These are phyloP conservation scores for Fomitopsis pulvina DNA, from an alignment of 768 basidiomycete species.

Conservation along the genomic window DNA sequence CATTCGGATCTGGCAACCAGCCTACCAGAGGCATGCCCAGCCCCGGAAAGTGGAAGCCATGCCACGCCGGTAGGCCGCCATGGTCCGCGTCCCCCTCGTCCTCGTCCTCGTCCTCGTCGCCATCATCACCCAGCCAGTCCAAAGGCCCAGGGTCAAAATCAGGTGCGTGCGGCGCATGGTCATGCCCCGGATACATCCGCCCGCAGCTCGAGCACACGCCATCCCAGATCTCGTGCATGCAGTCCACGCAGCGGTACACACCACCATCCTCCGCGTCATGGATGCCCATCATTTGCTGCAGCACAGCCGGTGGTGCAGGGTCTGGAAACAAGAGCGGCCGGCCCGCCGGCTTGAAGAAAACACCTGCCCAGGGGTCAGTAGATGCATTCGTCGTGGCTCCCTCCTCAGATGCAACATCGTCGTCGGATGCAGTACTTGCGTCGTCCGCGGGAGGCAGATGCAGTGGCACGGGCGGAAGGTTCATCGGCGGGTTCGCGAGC, in stretches of 20 bases:
- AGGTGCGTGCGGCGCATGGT: slow-evolving; percentile 8
- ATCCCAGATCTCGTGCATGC: slow-evolving; percentile 73
- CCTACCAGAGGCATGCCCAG: slow-evolving; percentile 4
- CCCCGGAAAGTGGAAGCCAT: slow-evolving; percentile 11
- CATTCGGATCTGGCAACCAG: slow-evolving; percentile 33
- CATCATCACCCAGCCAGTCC: neutral
- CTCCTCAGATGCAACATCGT: no score
- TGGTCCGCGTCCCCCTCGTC: slow-evolving; percentile 3
- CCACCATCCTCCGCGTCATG: slow-evolving; percentile 71
- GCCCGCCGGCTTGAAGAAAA: slow-evolving; percentile 35
- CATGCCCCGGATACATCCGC: slow-evolving; percentile 52
- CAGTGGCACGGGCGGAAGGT: slow-evolving; percentile 12
- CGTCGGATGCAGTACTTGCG: no score
- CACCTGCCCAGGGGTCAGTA: slow-evolving; percentile 60
- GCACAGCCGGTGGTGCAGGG: slow-evolving; percentile 18
- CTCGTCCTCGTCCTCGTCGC: slow-evolving; percentile 7
- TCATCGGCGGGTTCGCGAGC: slow-evolving; percentile 28
- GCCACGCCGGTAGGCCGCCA: neutral
- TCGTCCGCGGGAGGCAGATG: slow-evolving; percentile 23
- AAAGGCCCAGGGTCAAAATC: slow-evolving; percentile 1
- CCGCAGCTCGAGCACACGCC: slow-evolving; percentile 59
- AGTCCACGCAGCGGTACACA: slow-evolving; percentile 69
- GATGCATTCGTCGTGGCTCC: slow-evolving; percentile 18
- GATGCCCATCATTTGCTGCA: slow-evolving; percentile 48
- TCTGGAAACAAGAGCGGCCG: slow-evolving; percentile 10